A percentile compares a stretch with the other conserved stretches of the same genome.
Evolutionary conservation across 352 stramenopile genomes (phyloP).

Genomic region (Blastocystis sp.): DNA sequence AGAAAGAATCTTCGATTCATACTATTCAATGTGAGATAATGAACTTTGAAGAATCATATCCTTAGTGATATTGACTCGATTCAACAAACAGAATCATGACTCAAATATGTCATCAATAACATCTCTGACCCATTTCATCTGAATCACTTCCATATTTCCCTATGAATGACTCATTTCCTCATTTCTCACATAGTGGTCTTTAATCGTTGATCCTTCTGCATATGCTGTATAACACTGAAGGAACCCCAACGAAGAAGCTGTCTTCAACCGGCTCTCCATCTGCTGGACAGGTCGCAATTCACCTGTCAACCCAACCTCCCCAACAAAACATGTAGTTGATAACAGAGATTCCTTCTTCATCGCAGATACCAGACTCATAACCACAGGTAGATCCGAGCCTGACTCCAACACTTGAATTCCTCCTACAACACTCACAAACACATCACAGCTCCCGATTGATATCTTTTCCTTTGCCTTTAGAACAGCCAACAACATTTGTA

Average conservation of each 20-base stretch:
- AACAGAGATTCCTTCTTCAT: slow-evolving; percentile 24
- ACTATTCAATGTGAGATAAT: slow-evolving; percentile 1
- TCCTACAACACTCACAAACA: slow-evolving; percentile 44
- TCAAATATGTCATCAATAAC: slow-evolving; percentile 51
- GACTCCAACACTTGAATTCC: slow-evolving; percentile 48
- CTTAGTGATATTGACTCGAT: slow-evolving; percentile 1
- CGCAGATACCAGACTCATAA: slow-evolving; percentile 50
- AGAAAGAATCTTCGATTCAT: neutral
- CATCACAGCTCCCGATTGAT: neutral
- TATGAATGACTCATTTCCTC: neutral
- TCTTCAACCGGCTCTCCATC: slow-evolving; percentile 43
- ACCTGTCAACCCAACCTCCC: slow-evolving; percentile 51
- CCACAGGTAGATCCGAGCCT: slow-evolving; percentile 30
- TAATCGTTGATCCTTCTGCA: neutral
- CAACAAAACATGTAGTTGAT: slow-evolving; percentile 47
- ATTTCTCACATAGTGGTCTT: slow-evolving; percentile 19
- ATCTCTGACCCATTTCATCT: slow-evolving; percentile 16
- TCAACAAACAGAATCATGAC: neutral
- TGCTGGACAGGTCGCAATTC: slow-evolving; percentile 48
- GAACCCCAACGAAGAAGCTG: slow-evolving; percentile 34
- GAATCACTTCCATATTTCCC: slow-evolving; percentile 35
- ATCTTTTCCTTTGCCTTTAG: slow-evolving; percentile 32
- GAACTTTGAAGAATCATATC: neutral
- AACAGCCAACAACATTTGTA: slow-evolving; percentile 32
- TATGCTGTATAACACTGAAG: slow-evolving; percentile 42